phyloP scores from a whole-genome alignment of 2,329 filamentous ascomycete genomes.

The Aspergillus awamori region DNA sequence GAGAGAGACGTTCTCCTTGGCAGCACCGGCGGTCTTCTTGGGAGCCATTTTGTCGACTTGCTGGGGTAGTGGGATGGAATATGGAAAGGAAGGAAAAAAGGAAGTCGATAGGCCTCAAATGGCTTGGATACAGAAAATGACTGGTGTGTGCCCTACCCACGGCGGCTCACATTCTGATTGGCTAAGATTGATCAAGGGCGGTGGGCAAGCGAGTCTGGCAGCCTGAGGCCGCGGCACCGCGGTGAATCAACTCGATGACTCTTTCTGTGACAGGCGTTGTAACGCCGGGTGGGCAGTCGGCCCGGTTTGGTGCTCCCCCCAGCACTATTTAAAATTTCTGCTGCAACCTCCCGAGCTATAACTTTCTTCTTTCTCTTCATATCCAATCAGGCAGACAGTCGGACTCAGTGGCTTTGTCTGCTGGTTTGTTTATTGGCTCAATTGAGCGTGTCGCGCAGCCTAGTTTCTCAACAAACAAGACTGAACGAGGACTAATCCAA shows the following conservation, averaged over 20 bases:
- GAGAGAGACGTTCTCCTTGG: slow-evolving; percentile 95
- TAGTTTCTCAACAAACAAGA: background rate
- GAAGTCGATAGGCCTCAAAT: slow-evolving; percentile 15
- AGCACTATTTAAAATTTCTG: slow-evolving; percentile 31
- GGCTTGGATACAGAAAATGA: slow-evolving; percentile 31
- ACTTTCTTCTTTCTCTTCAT: background rate
- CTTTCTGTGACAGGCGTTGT: slow-evolving; percentile 5
- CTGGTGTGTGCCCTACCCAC: slow-evolving; percentile 45
- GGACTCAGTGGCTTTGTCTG: background rate
- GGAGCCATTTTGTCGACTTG: slow-evolving; percentile 76
- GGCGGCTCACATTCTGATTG: slow-evolving; percentile 31
- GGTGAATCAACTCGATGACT: slow-evolving; percentile 6
- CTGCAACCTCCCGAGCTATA: background rate
- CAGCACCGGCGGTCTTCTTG: slow-evolving; percentile 77
- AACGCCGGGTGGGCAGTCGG: slow-evolving; percentile 26
- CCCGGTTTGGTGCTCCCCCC: slow-evolving; percentile 30
- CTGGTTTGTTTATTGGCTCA: background rate
- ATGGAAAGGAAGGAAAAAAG: slow-evolving; percentile 33
- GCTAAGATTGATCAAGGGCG: slow-evolving; percentile 13
- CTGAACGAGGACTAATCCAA: background rate
- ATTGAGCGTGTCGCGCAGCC: background rate
- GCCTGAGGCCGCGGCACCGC: slow-evolving; percentile 22
- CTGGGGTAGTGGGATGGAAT: slow-evolving; percentile 48
- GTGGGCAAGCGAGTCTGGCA: slow-evolving; percentile 32
- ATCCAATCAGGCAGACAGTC: background rate